phyloP scores from a whole-genome alignment of 1,284 basidiomycete species.

The Marasmius tenuissimus region DNA sequence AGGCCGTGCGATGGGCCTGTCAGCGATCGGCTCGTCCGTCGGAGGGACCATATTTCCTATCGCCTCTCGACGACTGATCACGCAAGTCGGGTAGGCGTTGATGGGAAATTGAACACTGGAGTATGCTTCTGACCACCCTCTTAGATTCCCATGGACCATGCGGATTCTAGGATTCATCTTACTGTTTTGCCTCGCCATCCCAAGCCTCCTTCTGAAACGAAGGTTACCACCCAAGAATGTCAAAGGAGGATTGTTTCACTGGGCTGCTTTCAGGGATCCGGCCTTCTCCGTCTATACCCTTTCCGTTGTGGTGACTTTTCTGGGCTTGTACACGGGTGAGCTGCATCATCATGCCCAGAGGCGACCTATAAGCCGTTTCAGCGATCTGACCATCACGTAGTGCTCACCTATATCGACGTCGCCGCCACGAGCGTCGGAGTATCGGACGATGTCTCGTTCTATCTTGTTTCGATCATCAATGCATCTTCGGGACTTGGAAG shows the following conservation, averaged over 20 bases:
- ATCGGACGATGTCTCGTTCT: conserved; percentile 36
- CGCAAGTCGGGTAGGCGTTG: conserved; percentile 34
- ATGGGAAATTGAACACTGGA: neutral
- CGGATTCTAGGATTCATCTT: conserved; percentile 44
- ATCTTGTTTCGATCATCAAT: conserved; percentile 45
- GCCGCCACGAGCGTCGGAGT: conserved; percentile 38
- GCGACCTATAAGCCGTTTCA: neutral
- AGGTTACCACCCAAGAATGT: conserved; percentile 38
- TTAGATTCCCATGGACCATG: conserved; percentile 48
- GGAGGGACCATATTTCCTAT: conserved; percentile 44
- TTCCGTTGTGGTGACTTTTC: conserved; percentile 37
- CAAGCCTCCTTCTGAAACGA: conserved; percentile 36
- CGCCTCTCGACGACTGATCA: conserved; percentile 34
- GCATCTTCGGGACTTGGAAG: conserved; percentile 41
- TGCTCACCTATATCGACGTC: conserved; percentile 49
- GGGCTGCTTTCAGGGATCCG: conserved; percentile 33
- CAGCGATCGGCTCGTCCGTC: conserved; percentile 37
- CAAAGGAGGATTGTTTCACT: conserved; percentile 38
- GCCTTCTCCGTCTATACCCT: conserved; percentile 33
- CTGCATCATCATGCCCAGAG: neutral
- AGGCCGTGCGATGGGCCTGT: conserved; percentile 36
- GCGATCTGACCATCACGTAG: conserved; percentile 23
- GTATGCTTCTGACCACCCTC: neutral
- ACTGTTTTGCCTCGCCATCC: conserved; percentile 29
- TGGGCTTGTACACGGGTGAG: conserved; percentile 52